phyloP scores from a whole-genome alignment of 805 yeast genomes.

The Ogataea nonfermentans region DNA sequence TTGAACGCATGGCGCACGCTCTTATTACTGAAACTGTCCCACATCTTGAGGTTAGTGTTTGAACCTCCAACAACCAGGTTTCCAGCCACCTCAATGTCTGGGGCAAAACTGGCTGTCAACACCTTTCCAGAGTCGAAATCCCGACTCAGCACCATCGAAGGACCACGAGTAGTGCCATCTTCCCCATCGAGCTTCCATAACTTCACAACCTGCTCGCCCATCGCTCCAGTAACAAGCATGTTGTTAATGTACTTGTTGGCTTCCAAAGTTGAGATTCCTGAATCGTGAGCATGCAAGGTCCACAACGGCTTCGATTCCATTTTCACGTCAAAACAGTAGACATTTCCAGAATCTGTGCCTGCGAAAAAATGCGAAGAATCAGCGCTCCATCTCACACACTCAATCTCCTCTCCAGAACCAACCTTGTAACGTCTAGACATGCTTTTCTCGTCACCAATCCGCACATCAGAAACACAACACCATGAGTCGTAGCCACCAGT shows the following conservation, averaged over 20 bases:
- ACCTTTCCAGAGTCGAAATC: constrained; percentile 96
- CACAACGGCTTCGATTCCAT: constrained; percentile 68
- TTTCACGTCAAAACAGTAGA: constrained; percentile 87
- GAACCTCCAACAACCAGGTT: constrained; percentile 86
- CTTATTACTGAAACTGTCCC: constrained; percentile 86
- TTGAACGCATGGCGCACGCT: constrained; percentile 72
- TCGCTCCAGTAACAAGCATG: constrained; percentile 79
- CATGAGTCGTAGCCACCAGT: constrained; percentile 94
- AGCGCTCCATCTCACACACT: constrained; percentile 71
- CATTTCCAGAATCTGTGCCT: constrained; percentile 88
- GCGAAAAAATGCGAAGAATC: constrained; percentile 59
- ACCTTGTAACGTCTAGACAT: constrained; percentile 67
- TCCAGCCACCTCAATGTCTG: constrained; percentile 80
- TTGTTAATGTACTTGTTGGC: constrained; percentile 67
- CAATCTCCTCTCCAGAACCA: constrained; percentile 67
- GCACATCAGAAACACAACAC: constrained; percentile 79
- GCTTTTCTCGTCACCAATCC: constrained; percentile 59
- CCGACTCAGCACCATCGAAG: constrained; percentile 86
- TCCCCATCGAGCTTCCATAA: constrained; percentile 68
- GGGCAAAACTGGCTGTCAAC: constrained; percentile 75
- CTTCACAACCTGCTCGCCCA: constrained; percentile 84
- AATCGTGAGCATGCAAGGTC: constrained; percentile 96
- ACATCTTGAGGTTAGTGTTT: constrained; percentile 76
- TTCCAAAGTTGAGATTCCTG: constrained; percentile 83
- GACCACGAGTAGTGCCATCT: constrained; percentile 33